Percentiles rank a stretch among this genome's conserved stretches.
Conservation (phyloP, 2,329 filamentous ascomycete genomes). For the Cephalotrichum gorgonifer region DNA sequence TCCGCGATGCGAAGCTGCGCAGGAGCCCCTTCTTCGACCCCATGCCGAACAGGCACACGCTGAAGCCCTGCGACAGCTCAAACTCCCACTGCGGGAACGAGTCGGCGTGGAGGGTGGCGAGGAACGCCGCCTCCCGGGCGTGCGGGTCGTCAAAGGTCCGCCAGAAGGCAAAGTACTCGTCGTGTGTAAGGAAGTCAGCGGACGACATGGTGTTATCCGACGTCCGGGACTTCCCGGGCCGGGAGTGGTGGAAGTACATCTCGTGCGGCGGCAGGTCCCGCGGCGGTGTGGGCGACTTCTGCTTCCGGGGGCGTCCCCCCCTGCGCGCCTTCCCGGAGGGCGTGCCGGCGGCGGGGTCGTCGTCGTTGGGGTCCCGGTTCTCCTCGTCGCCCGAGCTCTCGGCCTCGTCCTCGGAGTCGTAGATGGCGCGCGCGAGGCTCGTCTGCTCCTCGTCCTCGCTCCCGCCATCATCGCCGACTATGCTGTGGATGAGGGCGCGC, state of each 20-base stretch:
- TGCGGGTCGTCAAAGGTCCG: constrained; percentile 59
- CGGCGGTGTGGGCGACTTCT: constrained; percentile 69
- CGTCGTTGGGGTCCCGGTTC: constrained; percentile 20
- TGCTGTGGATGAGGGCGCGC: constrained; percentile 62
- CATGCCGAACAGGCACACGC: constrained; percentile 83
- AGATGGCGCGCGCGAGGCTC: constrained; percentile 58
- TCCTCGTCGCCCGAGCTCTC: constrained; percentile 8
- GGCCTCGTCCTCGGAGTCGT: constrained; percentile 23
- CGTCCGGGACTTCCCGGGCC: constrained; percentile 69
- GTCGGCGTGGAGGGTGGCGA: constrained; percentile 65
- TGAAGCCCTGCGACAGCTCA: constrained; percentile 78
- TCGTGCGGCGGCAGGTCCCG: constrained; percentile 78
- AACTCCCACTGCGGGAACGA: constrained; percentile 90
- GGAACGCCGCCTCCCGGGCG: constrained; percentile 54
- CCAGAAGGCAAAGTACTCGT: constrained; percentile 71
- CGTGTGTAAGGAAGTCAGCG: constrained; percentile 70
- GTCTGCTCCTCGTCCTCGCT: constrained; percentile 67
- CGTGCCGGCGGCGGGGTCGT: constrained; percentile 19
- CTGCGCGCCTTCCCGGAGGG: constrained; percentile 40
- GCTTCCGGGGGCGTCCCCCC: constrained; percentile 29
- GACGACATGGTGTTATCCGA: constrained; percentile 76
- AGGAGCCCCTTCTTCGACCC: constrained; percentile 77
- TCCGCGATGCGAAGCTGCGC: constrained; percentile 63
- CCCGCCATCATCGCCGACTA: constrained; percentile 48
- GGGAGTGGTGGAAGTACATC: constrained; percentile 87